A percentile compares a stretch with the other conserved stretches of the same genome.
phyloP scores from a whole-genome alignment of 306 rosid genomes.

The Sesbania bispinosa region DNA sequence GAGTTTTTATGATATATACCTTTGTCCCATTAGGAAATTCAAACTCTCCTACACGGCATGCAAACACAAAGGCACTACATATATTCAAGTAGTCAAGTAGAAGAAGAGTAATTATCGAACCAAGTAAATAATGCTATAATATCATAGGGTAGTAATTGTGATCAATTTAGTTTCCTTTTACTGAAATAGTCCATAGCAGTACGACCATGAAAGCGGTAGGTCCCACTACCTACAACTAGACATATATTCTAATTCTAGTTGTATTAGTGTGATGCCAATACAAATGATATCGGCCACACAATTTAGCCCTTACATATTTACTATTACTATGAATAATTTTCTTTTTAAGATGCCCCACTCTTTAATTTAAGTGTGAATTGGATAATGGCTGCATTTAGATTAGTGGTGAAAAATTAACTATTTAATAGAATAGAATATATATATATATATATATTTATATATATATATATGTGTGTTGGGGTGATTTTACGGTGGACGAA shows the following conservation, averaged over 20 bases:
- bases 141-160: neutral
- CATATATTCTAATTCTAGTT: neutral
- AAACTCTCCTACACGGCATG: no score
- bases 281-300: slow-evolving; percentile 15
- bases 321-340: neutral
- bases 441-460: no score
- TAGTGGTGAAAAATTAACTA: neutral
- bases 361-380: neutral
- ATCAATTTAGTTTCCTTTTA: neutral
- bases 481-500: no score
- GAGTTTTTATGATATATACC: no score
- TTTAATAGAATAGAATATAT: no score
- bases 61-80: no score
- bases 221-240: neutral
- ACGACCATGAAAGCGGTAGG: neutral
- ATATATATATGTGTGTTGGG: no score
- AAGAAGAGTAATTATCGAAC: no score
- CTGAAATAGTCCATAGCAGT: neutral
- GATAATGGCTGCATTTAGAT: neutral
- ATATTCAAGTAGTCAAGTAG: no score
- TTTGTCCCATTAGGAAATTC: no score
- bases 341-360: neutral
- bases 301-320: neutral
- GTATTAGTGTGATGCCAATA: neutral
- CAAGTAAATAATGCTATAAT: no score